These are phyloP conservation scores for Naganishia liquefaciens DNA, from an alignment of 1,284 basidiomycete species.

Conservation along the genomic window DNA sequence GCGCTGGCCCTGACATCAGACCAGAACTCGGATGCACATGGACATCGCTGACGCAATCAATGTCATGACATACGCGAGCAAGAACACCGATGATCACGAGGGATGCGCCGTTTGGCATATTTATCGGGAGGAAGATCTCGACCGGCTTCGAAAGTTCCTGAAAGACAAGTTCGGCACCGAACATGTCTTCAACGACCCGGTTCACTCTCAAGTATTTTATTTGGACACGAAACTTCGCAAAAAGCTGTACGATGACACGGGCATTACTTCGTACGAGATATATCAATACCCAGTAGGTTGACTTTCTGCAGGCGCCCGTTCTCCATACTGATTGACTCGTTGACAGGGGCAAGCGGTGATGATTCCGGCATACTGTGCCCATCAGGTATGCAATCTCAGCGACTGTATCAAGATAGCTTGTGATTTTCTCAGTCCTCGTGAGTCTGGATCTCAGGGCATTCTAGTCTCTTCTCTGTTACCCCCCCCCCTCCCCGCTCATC, in stretches of 20 bases:
- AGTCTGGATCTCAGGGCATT: conserved; percentile 31
- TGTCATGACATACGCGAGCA: conserved; percentile 76
- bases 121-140: conserved; percentile 79
- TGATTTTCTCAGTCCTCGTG: conserved; percentile 83
- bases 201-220: conserved; percentile 87
- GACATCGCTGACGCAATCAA: conserved; percentile 95
- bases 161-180: conserved; percentile 54
- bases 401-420: conserved; percentile 96
- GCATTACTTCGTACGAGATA: conserved; percentile 75
- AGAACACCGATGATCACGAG: conserved; percentile 63
- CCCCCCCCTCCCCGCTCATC: conserved; percentile 16
- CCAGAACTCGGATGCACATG: conserved; percentile 88
- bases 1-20: conserved; percentile 50
- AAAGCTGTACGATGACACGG: conserved; percentile 67
- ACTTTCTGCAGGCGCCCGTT: neutral
- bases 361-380: conserved; percentile 92
- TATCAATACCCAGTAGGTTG: conserved; percentile 69
- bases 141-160: conserved; percentile 73
- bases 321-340: neutral
- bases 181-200: conserved; percentile 69
- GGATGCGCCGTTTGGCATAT: conserved; percentile 93
- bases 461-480: neutral
- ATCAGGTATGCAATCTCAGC: conserved; percentile 75
- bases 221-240: conserved; percentile 69
- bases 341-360: conserved; percentile 82